These are phyloP conservation scores for Carex cristatella DNA, from an alignment of 176 grass and related monocot species.

Conservation along the genomic window DNA sequence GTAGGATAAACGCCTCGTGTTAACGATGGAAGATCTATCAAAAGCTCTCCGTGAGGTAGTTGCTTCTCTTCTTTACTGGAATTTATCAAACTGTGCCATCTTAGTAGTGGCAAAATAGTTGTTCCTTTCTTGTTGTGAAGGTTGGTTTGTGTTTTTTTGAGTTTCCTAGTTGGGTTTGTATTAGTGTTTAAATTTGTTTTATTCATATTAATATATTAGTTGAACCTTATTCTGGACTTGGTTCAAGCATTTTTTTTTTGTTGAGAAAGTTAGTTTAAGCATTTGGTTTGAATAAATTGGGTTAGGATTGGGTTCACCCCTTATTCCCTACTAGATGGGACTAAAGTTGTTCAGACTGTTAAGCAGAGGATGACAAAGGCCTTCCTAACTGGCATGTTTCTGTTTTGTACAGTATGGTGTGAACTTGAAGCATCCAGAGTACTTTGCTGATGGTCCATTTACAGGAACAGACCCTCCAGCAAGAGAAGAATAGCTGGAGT, in stretches of 20 bases:
- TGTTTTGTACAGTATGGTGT: constrained; percentile 62
- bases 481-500: constrained; percentile 52
- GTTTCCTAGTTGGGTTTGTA: not conserved
- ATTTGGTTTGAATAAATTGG: not conserved
- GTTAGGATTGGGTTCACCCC: not conserved
- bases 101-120: not conserved
- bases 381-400: not conserved
- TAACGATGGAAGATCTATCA: constrained; percentile 98
- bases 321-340: not conserved
- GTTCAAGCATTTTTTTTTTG: too few relatives aligned
- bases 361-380: not conserved
- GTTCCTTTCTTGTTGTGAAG: not conserved
- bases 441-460: constrained; percentile 75
- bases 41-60: constrained; percentile 75
- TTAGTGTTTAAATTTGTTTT: not conserved
- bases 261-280: not conserved
- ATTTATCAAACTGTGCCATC: not conserved
- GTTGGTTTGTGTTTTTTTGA: not conserved
- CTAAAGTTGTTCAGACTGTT: not conserved
- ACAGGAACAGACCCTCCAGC: constrained; percentile 63
- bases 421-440: constrained; percentile 91
- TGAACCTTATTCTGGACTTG: not conserved
- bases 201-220: not conserved
- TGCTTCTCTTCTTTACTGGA: not conserved
- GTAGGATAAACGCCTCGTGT: constrained; percentile 90